Evolutionary conservation across 257 asterid genomes (phyloP).

Genomic region (Nemophila menziesii): DNA sequence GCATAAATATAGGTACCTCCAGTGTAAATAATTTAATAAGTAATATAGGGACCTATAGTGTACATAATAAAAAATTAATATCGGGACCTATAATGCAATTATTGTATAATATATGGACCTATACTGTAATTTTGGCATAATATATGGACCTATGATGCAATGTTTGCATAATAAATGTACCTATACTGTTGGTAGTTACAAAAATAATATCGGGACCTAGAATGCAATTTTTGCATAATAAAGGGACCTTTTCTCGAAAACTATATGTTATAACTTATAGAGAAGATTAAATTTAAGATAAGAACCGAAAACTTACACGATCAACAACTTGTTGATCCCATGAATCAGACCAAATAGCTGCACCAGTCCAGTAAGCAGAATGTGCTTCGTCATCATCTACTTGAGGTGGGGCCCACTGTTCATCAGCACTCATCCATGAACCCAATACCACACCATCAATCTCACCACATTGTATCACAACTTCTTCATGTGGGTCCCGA

Average conservation of each 20-base stretch:
- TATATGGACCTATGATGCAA: too few species aligned
- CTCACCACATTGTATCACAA: slow-evolving; percentile 65
- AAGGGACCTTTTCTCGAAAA: slow-evolving; percentile 5
- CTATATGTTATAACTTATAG: not conserved
- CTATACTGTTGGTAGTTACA: too few species aligned
- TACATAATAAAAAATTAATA: too few species aligned
- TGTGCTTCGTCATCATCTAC: slow-evolving; percentile 63
- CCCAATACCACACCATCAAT: slow-evolving; percentile 93
- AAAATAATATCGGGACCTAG: too few species aligned
- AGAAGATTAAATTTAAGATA: not conserved
- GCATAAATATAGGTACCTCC: too few species aligned
- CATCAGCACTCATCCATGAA: slow-evolving; percentile 57
- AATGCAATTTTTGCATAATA: too few species aligned
- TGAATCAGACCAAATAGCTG: slow-evolving; percentile 87
- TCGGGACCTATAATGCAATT: too few species aligned
- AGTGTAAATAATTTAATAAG: too few species aligned
- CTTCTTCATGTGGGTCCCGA: slow-evolving; percentile 38
- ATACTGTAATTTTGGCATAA: too few species aligned
- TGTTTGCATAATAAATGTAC: too few species aligned
- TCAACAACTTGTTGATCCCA: slow-evolving; percentile 91
- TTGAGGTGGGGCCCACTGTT: slow-evolving; percentile 42
- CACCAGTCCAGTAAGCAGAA: slow-evolving; percentile 89
- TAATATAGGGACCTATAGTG: too few species aligned
- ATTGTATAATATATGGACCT: too few species aligned
- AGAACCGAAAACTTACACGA: slow-evolving; percentile 48